phyloP scores from a whole-genome alignment of 2,329 filamentous ascomycete genomes.

The Pseudogymnoascus sp. region DNA sequence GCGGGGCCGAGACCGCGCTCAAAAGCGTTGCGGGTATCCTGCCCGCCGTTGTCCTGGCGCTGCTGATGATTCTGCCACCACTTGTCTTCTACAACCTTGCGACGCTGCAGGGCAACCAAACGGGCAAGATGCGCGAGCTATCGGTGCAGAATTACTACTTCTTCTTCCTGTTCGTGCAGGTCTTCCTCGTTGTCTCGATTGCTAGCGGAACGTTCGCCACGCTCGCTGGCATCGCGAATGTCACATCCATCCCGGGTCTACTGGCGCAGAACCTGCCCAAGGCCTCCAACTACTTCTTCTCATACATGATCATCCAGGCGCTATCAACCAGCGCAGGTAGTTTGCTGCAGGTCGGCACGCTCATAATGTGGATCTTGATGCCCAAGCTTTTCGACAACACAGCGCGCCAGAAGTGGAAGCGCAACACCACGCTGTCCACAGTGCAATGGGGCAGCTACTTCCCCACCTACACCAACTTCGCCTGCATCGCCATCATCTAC shows the following conservation, averaged over 20 bases:
- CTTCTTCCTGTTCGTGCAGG: constrained; percentile 83
- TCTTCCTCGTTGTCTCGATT: constrained; percentile 86
- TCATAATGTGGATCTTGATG: constrained; percentile 74
- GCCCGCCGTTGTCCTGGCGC: constrained; percentile 65
- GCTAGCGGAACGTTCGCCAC: constrained; percentile 63
- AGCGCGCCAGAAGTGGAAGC: constrained; percentile 68
- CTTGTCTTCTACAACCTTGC: constrained; percentile 68
- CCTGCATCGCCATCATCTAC: constrained; percentile 85
- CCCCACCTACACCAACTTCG: constrained; percentile 93
- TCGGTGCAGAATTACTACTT: constrained; percentile 94
- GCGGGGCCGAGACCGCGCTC: constrained; percentile 50
- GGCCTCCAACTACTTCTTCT: constrained; percentile 95
- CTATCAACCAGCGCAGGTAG: constrained; percentile 85
- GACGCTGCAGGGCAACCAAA: constrained; percentile 69
- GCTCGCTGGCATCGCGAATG: constrained; percentile 51
- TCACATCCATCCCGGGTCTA: constrained; percentile 57
- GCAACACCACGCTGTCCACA: constrained; percentile 68
- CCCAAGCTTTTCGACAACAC: constrained; percentile 79
- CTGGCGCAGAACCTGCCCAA: constrained; percentile 74
- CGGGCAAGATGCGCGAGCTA: constrained; percentile 67
- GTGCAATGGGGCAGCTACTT: constrained; percentile 92
- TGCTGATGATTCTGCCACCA: constrained; percentile 75
- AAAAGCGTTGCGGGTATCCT: constrained; percentile 73
- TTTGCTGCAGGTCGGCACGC: constrained; percentile 69
- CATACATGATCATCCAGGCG: constrained; percentile 93